phyloP scores from a whole-genome alignment of 2,329 filamentous ascomycete genomes.

The Drechslerella coelobrocha region DNA sequence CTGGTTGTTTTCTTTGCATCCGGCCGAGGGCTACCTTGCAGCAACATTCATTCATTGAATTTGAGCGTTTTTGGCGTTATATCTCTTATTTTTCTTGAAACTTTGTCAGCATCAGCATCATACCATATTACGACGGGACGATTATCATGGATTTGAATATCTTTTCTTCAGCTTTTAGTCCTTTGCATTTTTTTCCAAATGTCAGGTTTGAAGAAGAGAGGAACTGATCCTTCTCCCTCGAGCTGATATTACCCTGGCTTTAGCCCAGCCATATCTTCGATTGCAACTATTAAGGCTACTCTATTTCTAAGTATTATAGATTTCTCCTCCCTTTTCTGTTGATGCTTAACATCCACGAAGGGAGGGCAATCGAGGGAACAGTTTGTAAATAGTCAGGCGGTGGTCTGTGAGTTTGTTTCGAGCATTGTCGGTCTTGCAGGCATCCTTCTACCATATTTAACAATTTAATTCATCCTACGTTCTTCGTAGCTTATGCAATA shows the following conservation, averaged over 20 bases:
- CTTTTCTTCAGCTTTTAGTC: conserved; percentile 9
- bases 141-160: conserved; percentile 33
- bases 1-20: conserved; percentile 8
- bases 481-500: not conserved
- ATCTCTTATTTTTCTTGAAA: conserved; percentile 20
- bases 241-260: conserved; percentile 1
- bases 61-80: conserved; percentile 48
- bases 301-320: conserved; percentile 24
- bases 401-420: not conserved
- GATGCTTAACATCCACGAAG: conserved; percentile 18
- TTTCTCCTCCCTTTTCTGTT: conserved; percentile 14
- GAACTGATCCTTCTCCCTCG: conserved; percentile 7
- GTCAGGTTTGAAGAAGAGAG: conserved; percentile 12
- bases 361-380: conserved; percentile 10
- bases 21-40: conserved; percentile 19
- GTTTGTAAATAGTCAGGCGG: conserved; percentile 31
- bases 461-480: not conserved
- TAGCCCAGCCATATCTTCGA: conserved; percentile 2
- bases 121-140: conserved; percentile 48
- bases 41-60: conserved; percentile 43
- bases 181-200: conserved; percentile 11
- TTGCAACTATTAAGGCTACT: conserved; percentile 5
- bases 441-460: conserved; percentile 1
- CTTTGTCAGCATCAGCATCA: conserved; percentile 21
- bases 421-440: conserved; percentile 22